Evolutionary conservation across 2,329 filamentous ascomycete species (phyloP), one percentile per base, ranked within the genome.

Genomic region (Myriosclerotinia scirpicola): DNA sequence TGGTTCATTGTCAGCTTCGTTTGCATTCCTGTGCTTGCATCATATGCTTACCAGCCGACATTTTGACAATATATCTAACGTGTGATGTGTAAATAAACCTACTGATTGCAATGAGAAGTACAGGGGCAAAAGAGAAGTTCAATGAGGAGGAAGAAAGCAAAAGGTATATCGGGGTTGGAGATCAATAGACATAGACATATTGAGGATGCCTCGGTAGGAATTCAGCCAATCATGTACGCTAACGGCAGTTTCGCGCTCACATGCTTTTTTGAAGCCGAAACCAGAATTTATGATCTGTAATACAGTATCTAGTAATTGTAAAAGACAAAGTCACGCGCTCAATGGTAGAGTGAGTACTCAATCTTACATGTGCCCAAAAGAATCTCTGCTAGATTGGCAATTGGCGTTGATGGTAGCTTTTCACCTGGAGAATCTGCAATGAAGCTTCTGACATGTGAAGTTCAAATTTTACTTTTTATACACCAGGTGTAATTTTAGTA

Each of bases 1-100:
- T 65, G 44, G 44, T 46, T 48, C 38, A 50, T 34, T 59, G 68
- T 75, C 67, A 75, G 73, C 68, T 50, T 71, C 53, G 63, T 54
- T 48, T 66, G 26, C 56, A 46, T 65, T 55, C 54, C 54, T 34
- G 26, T 30, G 14, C 26, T 56, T 50, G 60, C n/a, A 34, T 54
- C 52, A 42, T n/a, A 30, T 22, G 62, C 71, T 55, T 64, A 74
- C 73, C 73, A 62, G 71, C 69, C 71, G 73, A 74, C 73, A 74
- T 74, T 38, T 61, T 38, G 44, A 6, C 20, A 20, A 61, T 40
- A 38, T 61, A 30, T 22, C 1, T 17, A 38, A 53, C 22, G 20
- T 58, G 36, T 50, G 53, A 22, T 36, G 14, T 46, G n/a, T 22
- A 54, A 30, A 30, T 14, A 38, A 42, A n/a, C 36, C 36, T 63